Conservation (phyloP, 2,329 filamentous ascomycete species). For the Tetracladium maxilliforme region DNA sequence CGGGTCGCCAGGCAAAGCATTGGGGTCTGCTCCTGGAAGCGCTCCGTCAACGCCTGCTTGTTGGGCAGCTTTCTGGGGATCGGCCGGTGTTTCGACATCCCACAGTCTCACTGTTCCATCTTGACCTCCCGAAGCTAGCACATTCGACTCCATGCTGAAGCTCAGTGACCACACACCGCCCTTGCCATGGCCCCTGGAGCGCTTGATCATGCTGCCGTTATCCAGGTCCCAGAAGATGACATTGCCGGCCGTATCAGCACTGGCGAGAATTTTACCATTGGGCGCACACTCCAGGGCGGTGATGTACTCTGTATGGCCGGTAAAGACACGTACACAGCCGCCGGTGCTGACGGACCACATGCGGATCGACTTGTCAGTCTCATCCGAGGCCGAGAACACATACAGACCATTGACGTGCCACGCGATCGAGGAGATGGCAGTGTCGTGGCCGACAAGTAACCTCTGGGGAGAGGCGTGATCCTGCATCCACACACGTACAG, state of each 20-base stretch:
- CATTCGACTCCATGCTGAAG: conserved; percentile 84
- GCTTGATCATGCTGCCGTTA: conserved; percentile 77
- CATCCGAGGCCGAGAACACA: conserved; percentile 81
- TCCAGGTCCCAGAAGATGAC: conserved; percentile 91
- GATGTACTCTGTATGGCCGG: conserved; percentile 78
- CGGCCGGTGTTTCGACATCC: conserved; percentile 67
- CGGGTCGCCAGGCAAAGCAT: conserved; percentile 38
- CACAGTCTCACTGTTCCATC: conserved; percentile 89
- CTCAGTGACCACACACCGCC: conserved; percentile 87
- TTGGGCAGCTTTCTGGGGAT: conserved; percentile 41
- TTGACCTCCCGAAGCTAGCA: conserved; percentile 79
- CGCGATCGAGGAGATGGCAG: conserved; percentile 76
- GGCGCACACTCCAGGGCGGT: conserved; percentile 74
- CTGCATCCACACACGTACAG: conserved; percentile 80
- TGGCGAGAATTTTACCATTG: conserved; percentile 81
- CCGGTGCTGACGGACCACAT: conserved; percentile 96
- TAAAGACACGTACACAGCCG: conserved; percentile 78
- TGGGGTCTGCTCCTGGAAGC: conserved; percentile 19
- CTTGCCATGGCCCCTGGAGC: conserved; percentile 84
- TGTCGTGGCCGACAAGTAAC: conserved; percentile 83
- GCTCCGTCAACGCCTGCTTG: conserved; percentile 17
- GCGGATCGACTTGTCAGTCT: conserved; percentile 73
- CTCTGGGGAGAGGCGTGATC: conserved; percentile 83
- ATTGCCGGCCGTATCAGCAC: conserved; percentile 73
- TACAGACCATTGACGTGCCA: conserved; percentile 95